These are phyloP conservation scores for Phytophthora uliginosa DNA, from an alignment of 352 stramenopile genomes.

Conservation along the genomic window DNA sequence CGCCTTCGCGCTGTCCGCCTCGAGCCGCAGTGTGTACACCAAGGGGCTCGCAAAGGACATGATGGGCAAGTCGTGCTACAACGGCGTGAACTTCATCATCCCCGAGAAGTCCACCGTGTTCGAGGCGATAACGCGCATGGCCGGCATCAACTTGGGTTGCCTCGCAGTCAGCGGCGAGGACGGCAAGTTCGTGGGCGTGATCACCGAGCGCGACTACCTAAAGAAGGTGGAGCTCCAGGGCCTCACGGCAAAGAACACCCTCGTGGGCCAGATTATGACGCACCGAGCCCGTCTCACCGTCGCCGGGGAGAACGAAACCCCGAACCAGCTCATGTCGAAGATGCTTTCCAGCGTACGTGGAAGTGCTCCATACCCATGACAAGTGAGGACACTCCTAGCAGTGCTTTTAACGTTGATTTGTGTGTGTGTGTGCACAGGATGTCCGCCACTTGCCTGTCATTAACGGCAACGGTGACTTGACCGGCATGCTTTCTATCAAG, in stretches of 20 bases:
- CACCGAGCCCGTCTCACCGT: conserved; percentile 93
- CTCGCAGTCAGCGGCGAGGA: conserved; percentile 91
- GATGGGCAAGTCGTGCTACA: conserved; percentile 95
- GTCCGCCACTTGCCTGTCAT: conserved; percentile 97
- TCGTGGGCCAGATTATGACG: conserved; percentile 96
- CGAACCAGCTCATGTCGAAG: conserved; percentile 95
- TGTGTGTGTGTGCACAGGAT: conserved; percentile 53
- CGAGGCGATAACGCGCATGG: conserved; percentile 96
- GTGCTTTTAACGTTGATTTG: not conserved
- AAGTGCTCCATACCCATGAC: not conserved
- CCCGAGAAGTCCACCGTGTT: conserved; percentile 94
- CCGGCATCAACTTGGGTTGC: conserved; percentile 94
- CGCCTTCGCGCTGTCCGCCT: conserved; percentile 23
- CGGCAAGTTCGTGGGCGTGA: conserved; percentile 92
- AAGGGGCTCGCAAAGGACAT: conserved; percentile 92
- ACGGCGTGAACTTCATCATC: conserved; percentile 96
- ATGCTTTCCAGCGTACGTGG: conserved; percentile 92
- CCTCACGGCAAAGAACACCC: conserved; percentile 87
- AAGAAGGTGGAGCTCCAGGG: conserved; percentile 96
- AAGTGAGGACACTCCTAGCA: not conserved
- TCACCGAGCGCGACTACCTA: conserved; percentile 97
- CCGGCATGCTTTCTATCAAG: conserved; percentile 97
- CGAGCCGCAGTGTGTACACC: conserved; percentile 67
- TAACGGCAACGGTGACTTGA: conserved; percentile 90
- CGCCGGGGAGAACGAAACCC: conserved; percentile 87